Conservation (phyloP, 805 yeast genomes). For the Yarrowia osloensis region DNA sequence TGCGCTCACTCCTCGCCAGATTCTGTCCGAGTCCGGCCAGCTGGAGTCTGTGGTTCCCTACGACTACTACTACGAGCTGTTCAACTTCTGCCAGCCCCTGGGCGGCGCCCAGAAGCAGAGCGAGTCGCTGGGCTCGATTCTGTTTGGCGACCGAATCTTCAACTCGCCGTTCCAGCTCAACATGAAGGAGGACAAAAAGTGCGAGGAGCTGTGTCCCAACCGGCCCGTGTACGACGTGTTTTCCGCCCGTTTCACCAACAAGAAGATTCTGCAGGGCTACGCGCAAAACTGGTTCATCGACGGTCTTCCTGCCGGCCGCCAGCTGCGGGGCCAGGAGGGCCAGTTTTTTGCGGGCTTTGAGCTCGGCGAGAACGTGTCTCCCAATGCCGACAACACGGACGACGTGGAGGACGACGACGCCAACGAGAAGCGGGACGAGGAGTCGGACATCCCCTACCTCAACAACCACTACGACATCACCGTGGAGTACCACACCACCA, state of each 20-base stretch:
- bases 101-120: conserved; percentile 68
- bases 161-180: conserved; percentile 83
- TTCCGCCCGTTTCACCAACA: conserved; percentile 74
- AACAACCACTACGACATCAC: conserved; percentile 78
- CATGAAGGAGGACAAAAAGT: conserved; percentile 71
- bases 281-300: conserved; percentile 91
- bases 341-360: conserved; percentile 81
- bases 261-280: conserved; percentile 79
- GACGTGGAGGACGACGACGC: conserved; percentile 54
- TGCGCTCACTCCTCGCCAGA: conserved; percentile 71
- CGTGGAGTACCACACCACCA: conserved; percentile 80
- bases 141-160: conserved; percentile 94
- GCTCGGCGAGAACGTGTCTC: conserved; percentile 51
- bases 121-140: conserved; percentile 87
- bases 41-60: conserved; percentile 42
- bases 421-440: conserved; percentile 8
- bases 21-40: conserved; percentile 40
- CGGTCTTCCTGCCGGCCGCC: conserved; percentile 83
- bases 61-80: conserved; percentile 71
- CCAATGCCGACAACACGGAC: conserved; percentile 51
- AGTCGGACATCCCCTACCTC: conserved; percentile 54
- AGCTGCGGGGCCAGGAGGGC: conserved; percentile 50
- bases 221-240: conserved; percentile 52
- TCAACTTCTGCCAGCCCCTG: conserved; percentile 80
- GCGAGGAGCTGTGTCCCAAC: conserved; percentile 65